phyloP scores from a whole-genome alignment of 2,329 filamentous ascomycete species.

The Aureobasidium pullulans region DNA sequence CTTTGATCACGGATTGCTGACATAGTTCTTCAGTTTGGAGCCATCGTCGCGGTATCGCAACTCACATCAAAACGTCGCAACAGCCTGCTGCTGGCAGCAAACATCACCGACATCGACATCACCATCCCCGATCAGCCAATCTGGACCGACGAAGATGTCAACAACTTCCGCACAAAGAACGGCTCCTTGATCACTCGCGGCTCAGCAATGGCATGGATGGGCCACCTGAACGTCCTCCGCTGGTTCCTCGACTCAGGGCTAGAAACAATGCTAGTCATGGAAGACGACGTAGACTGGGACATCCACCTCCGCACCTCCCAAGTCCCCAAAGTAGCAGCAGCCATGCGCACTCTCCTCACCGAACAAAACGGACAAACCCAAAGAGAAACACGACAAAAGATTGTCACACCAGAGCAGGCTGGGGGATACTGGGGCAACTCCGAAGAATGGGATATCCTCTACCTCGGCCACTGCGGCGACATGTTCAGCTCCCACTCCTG shows the following conservation, averaged over 20 bases:
- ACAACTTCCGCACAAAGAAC: constrained; percentile 22
- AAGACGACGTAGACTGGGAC: constrained; percentile 42
- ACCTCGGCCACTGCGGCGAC: constrained; percentile 38
- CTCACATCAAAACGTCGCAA: constrained; percentile 28
- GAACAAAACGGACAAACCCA: background rate
- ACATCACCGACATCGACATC: constrained; percentile 32
- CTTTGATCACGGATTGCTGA: background rate
- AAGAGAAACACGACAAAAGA: background rate
- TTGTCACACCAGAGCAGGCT: background rate
- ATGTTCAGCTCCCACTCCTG: constrained; percentile 25
- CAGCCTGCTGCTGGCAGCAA: constrained; percentile 30
- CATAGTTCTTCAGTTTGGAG: constrained; percentile 26
- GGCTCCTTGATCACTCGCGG: constrained; percentile 29
- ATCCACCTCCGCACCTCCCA: constrained; percentile 37
- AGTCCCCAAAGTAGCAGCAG: constrained; percentile 34
- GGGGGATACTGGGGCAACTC: constrained; percentile 33
- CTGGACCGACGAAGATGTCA: constrained; percentile 31
- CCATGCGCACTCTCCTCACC: constrained; percentile 28
- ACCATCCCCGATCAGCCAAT: constrained; percentile 31
- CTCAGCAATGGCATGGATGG: constrained; percentile 34
- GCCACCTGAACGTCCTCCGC: constrained; percentile 32
- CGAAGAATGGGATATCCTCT: constrained; percentile 32
- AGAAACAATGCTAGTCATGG: constrained; percentile 37
- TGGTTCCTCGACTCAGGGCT: constrained; percentile 36
- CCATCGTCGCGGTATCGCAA: constrained; percentile 32